Conservation (phyloP, 225 moss, liverwort and hornwort species). For the Pseudisothecium myosuroides region DNA sequence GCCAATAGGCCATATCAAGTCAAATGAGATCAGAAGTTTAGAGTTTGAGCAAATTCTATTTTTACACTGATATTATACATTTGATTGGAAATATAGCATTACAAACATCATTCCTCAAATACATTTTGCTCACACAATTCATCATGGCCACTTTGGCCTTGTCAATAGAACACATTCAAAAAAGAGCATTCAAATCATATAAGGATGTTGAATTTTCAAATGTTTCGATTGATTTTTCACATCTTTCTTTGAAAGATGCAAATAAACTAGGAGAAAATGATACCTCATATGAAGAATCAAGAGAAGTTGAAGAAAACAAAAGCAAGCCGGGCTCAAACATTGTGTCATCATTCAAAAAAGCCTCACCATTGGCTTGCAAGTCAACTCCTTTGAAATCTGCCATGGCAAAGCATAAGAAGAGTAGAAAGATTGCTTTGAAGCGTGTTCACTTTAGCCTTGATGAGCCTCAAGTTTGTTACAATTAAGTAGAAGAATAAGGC, state of each 20-base stretch:
- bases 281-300: not conserved
- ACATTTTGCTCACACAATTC: accelerated
- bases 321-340: no score
- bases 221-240: not conserved
- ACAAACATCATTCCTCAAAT: not conserved
- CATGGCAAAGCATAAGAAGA: not conserved
- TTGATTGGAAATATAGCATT: not conserved
- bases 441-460: not conserved
- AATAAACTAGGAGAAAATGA: not conserved
- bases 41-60: not conserved
- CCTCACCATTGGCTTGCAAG: not conserved
- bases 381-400: not conserved
- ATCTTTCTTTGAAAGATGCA: not conserved
- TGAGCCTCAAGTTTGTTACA: not conserved
- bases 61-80: not conserved
- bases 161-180: not conserved
- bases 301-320: not conserved
- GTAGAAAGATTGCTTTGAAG: not conserved
- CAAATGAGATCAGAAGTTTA: not conserved
- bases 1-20: no score
- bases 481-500: not conserved
- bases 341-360: no score
- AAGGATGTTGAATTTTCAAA: not conserved
- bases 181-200: not conserved
- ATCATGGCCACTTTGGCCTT: not conserved